Evolutionary conservation across 2,329 filamentous ascomycete genomes (phyloP), one percentile per base, ranked within the genome.

Genomic region (Phialemonium atrogriseum): DNA sequence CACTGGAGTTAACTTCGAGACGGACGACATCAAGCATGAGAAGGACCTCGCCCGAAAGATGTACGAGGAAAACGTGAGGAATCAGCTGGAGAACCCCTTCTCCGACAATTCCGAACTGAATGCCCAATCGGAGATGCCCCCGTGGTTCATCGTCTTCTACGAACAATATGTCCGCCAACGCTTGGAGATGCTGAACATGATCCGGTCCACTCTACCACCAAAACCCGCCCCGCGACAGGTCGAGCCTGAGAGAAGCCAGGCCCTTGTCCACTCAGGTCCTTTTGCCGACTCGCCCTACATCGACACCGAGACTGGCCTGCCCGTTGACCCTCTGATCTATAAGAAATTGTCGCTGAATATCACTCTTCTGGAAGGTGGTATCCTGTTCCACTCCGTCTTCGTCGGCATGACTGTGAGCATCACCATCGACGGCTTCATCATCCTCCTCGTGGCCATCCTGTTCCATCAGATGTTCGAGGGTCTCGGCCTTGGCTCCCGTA

Each of bases 321-420:
- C 48, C 0, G 59, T 69, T 10, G 62, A 68, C 40, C 60, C 63
- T 5, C 36, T 52, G 7, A 56, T 66, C 6, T 67, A 72, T 53
- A 70, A 73, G 47, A 80, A 75, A 45, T 72, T 78, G 52, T 70
- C 81, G 3, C 64, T 84, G 45, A 82, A 87, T 55, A 84, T 84
- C 42, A 71, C 82, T 5, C 67, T 87, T 3, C 68, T 87, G 5
- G 82, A 87, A 54, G 78, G 81, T 35, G 82, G 82, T 38, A 87
- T 87, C 41, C 64, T 87, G 9, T 87, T 87, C 51, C 82, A 87
- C 57, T 83, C 77, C 38, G 70, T 87, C 37, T 84, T 84, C 51
- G 80, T 84, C 35, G 79, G 79, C 36, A 80, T 84, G 66, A 81
- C 80, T 0, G 58, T 84, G 16, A 80, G 75, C 16, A 79, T 84